Evolutionary conservation across 1,284 basidiomycete genomes (phyloP).

Genomic region (Malassezia restricta): DNA sequence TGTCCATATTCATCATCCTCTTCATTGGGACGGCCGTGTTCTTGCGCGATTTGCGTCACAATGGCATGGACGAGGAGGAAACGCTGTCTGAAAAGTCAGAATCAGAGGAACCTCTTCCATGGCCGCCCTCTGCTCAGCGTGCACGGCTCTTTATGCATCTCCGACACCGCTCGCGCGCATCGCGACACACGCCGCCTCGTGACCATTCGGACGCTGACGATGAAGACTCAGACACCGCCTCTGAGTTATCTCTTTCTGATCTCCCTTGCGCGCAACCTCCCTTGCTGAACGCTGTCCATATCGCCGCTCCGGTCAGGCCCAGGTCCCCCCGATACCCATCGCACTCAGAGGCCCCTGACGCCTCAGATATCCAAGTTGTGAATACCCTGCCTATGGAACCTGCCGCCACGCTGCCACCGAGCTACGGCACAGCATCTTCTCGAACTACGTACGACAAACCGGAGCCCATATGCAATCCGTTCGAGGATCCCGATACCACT

Average conservation of each 20-base stretch:
- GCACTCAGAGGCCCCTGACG: background rate
- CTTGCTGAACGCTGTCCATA: background rate
- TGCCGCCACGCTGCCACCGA: background rate
- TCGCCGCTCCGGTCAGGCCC: background rate
- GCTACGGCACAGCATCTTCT: background rate
- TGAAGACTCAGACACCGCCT: background rate
- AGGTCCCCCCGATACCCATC: background rate
- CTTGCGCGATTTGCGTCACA: constrained; percentile 20
- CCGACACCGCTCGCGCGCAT: background rate
- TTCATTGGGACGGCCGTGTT: constrained; percentile 42
- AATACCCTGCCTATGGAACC: background rate
- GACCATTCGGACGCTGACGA: background rate
- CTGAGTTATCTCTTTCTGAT: background rate
- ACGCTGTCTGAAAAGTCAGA: background rate
- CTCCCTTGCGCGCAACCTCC: background rate
- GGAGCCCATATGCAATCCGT: background rate
- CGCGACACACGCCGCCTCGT: background rate
- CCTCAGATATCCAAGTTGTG: background rate
- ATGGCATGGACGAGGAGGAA: background rate
- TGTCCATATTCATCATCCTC: constrained; percentile 44
- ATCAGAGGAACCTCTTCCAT: background rate
- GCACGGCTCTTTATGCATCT: background rate
- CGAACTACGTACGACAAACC: background rate
- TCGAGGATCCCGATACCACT: background rate
- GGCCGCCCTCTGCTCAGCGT: background rate